These are phyloP conservation scores for Tetracladium setigerum DNA, from an alignment of 495 filamentous ascomycete genomes.

Conservation along the genomic window DNA sequence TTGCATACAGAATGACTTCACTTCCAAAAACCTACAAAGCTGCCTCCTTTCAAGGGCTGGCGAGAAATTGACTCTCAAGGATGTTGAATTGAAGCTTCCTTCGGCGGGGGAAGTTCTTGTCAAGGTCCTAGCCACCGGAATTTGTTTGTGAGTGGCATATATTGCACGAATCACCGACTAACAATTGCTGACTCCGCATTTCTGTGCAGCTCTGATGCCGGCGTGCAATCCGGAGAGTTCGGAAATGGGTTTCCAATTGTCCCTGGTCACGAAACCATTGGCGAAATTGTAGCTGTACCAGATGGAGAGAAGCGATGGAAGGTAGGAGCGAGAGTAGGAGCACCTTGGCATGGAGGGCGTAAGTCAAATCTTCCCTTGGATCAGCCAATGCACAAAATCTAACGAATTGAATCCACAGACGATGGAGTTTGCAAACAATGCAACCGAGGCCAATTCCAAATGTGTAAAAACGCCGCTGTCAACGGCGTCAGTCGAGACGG, in stretches of 20 bases:
- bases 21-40: slow-evolving; percentile 45
- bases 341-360: slow-evolving; percentile 50
- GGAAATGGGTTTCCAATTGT: slow-evolving; percentile 41
- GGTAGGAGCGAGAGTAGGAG: slow-evolving; percentile 43
- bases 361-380: too few relatives aligned
- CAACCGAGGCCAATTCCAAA: slow-evolving; percentile 41
- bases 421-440: slow-evolving; percentile 41
- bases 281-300: slow-evolving; percentile 42
- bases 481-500: slow-evolving; percentile 47
- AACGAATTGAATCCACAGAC: slow-evolving; percentile 11
- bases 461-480: slow-evolving; percentile 41
- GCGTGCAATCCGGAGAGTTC: slow-evolving; percentile 28
- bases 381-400: too few relatives aligned
- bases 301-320: slow-evolving; percentile 34
- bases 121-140: slow-evolving; percentile 46
- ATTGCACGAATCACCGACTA: too few relatives aligned
- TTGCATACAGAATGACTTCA: slow-evolving; percentile 14
- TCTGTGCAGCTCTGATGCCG: slow-evolving; percentile 38
- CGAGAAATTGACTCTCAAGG: slow-evolving; percentile 32
- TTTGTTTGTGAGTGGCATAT: too few relatives aligned
- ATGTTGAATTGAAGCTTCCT: slow-evolving; percentile 35
- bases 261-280: slow-evolving; percentile 49
- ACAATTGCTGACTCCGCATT: too few relatives aligned
- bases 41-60: slow-evolving; percentile 34
- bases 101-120: slow-evolving; percentile 37